A percentile compares a stretch with the other conserved stretches of the same genome.
These are phyloP conservation scores for Theobroma cacao DNA, from an alignment of 345 rosid species.

Conservation along the genomic window DNA sequence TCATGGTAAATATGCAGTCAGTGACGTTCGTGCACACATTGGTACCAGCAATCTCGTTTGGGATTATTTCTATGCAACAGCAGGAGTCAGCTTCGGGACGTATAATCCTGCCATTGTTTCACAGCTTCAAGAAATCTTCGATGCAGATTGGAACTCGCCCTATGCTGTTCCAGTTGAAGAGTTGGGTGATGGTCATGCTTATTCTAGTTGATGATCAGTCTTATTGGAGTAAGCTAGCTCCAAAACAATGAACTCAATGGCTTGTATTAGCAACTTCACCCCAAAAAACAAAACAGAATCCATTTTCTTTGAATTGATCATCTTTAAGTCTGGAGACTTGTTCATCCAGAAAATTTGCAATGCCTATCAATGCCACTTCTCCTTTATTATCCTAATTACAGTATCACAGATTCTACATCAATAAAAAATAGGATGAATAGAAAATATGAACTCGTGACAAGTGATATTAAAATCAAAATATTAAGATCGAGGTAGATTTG, in stretches of 20 bases:
- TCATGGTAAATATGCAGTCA: constrained; percentile 80
- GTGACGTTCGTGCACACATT: constrained; percentile 67
- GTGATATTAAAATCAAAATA: no score
- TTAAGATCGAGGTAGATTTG: no score
- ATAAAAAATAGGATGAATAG: no score
- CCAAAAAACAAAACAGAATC: background rate
- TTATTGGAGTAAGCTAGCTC: background rate
- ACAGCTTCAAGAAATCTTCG: constrained; percentile 74
- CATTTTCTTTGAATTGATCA: background rate
- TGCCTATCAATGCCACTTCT: background rate
- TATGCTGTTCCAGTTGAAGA: constrained; percentile 60
- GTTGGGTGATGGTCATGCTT: constrained; percentile 18
- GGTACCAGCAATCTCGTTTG: constrained; percentile 82
- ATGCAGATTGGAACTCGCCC: constrained; percentile 82
- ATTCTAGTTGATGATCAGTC: constrained; percentile 26
- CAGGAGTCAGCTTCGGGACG: constrained; percentile 83
- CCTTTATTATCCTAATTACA: no score
- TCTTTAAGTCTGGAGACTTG: background rate
- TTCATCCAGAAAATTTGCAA: background rate
- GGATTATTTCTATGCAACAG: constrained; percentile 86
- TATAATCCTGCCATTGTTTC: constrained; percentile 54
- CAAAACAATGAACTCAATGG: background rate
- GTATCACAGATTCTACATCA: no score
- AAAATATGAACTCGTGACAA: no score
- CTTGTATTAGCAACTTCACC: background rate